Base-by-base conservation (phyloP, 305 asterid species). In the Solanum hybrid region DNA sequence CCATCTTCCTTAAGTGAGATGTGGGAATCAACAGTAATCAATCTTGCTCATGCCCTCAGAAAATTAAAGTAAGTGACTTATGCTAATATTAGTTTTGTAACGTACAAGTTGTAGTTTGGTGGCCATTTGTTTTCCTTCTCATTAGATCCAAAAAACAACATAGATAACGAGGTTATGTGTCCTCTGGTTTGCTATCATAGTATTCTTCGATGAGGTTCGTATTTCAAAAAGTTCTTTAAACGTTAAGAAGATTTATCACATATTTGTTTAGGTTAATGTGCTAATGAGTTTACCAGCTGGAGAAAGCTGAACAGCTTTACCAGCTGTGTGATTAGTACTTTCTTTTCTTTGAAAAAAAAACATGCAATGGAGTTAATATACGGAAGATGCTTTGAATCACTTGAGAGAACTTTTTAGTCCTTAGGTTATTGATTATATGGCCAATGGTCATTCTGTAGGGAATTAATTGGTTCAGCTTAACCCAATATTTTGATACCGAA, bases 21-120 rank as follows among this genome's bases (percentile, higher is more conserved):
- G 95, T 97, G 99, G 99, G 99, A 97, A 93, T 97, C 99, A 88
- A 97, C 99, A 36, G 90, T 97, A 41, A 97, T 97, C 91, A 97
- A 97, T 92, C 97, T 97, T 89, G 99, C 99, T 93, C 99, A 97
- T 92, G 96, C 98, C 27, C 92, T 97, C 93, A 94, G 99, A 92
- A 97, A 97, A 93, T 91, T 96, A 39, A 95, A 92, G 99, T 97
- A 94, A 1, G 98, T 87, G 77, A 73, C 57, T 38, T 85, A 2
- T 85, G 77, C 77, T 57, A 51, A 27, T 1, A 57, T 57, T 11
- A 51, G 45, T 57, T 85, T 36, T 85, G 29, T 85, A 3, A 65
- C 68, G n/a, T 85, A 22, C 45, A 31, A 32, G 32, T 32, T 32
- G 20, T 85, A 57, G 45, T 85, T 57, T 85, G 32, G 77, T 85